Evolutionary conservation across 331 rosid genomes (phyloP).

Genomic region (Malus hybrid): DNA sequence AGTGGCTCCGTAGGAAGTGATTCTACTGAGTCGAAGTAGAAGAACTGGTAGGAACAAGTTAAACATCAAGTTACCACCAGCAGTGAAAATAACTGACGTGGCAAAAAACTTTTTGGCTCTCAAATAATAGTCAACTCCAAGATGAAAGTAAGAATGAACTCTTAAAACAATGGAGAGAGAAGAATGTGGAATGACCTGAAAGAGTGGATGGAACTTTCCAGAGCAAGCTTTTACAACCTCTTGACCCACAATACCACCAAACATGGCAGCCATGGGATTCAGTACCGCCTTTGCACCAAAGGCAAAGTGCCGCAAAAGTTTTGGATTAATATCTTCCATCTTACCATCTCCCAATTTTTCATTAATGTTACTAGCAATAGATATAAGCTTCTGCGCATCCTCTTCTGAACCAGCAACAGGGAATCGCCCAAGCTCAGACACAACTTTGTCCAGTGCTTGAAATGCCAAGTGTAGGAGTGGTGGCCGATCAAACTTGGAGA

Average conservation of each 20-base stretch:
- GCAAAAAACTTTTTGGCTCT: neutral
- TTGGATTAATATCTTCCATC: slow-evolving; percentile 65
- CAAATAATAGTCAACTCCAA: neutral
- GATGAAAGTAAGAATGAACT: neutral
- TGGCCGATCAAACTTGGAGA: slow-evolving; percentile 88
- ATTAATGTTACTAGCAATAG: slow-evolving; percentile 52
- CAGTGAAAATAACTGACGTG: neutral
- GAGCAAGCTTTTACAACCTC: slow-evolving; percentile 78
- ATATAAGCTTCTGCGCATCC: slow-evolving; percentile 72
- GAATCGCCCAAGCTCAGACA: slow-evolving; percentile 53
- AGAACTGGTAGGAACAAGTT: slow-evolving; percentile 53
- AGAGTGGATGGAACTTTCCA: slow-evolving; percentile 68
- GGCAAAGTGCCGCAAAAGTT: slow-evolving; percentile 67
- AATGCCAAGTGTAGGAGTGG: slow-evolving; percentile 85
- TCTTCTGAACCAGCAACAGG: slow-evolving; percentile 90
- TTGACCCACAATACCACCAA: slow-evolving; percentile 97
- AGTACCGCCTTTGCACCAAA: slow-evolving; percentile 90
- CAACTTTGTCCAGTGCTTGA: slow-evolving; percentile 77
- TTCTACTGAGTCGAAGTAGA: slow-evolving; percentile 91
- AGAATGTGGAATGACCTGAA: slow-evolving; percentile 32
- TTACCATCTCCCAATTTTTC: slow-evolving; percentile 53
- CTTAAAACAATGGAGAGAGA: neutral
- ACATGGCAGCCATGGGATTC: slow-evolving; percentile 98
- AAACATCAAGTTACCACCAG: slow-evolving; percentile 15
- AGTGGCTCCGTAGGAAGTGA: slow-evolving; percentile 84